Percentiles rank a stretch among this genome's conserved stretches.
phyloP scores from a whole-genome alignment of 257 asterid species.

The Ajuga chamaepitys region DNA sequence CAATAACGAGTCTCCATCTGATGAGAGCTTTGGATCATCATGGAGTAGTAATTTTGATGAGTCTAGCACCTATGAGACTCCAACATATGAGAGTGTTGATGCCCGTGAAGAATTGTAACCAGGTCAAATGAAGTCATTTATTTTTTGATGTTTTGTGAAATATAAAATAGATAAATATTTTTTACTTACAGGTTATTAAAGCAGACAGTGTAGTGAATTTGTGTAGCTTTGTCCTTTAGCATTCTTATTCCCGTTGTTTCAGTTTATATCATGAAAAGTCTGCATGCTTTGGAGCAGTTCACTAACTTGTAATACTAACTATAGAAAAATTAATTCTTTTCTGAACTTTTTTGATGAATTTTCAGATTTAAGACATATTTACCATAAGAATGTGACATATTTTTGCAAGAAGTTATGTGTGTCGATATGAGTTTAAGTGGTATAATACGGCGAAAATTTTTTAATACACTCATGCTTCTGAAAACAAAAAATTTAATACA shows the following conservation, averaged over 20 bases:
- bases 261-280: neutral
- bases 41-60: constrained; percentile 29
- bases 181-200: neutral
- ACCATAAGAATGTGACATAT: neutral
- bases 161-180: neutral
- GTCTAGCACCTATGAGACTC: constrained; percentile 30
- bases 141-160: neutral
- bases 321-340: neutral
- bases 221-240: constrained; percentile 12
- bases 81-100: constrained; percentile 26
- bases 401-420: neutral
- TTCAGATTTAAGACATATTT: neutral
- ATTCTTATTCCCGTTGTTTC: neutral
- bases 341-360: neutral
- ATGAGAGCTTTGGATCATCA: constrained; percentile 25
- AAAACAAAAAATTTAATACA: neutral
- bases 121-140: constrained; percentile 19
- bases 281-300: neutral
- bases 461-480: neutral
- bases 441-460: too few relatives aligned
- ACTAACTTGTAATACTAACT: neutral
- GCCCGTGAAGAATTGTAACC: constrained; percentile 51
- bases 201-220: neutral
- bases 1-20: constrained; percentile 29
- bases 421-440: too few relatives aligned